Evolutionary conservation across 1,139 yeast genomes (phyloP).

Genomic region (Blastobotrys serpentis): DNA sequence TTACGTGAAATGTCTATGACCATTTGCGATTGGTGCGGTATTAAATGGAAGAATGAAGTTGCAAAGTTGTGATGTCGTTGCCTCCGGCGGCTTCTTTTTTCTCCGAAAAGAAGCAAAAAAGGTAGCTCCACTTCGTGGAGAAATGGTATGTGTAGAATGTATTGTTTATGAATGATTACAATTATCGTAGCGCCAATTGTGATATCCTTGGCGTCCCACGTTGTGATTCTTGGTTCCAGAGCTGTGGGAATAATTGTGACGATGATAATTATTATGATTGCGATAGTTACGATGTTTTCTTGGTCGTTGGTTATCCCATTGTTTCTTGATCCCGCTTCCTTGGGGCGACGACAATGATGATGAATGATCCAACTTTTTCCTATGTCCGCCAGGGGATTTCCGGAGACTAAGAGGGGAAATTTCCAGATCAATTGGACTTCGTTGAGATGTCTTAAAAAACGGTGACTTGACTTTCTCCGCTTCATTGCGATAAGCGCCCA

Average conservation of each 20-base stretch:
- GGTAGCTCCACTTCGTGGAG: background rate
- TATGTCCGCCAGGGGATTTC: background rate
- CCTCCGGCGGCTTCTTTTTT: too few species aligned
- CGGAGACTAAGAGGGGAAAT: constrained; percentile 8
- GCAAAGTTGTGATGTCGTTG: constrained; percentile 52
- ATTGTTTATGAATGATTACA: too few species aligned
- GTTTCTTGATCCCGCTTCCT: background rate
- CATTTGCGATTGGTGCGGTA: constrained; percentile 74
- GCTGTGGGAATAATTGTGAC: too few species aligned
- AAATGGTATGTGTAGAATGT: too few species aligned
- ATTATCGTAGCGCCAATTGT: too few species aligned
- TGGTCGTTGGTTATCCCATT: too few species aligned
- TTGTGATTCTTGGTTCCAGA: too few species aligned
- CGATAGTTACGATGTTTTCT: too few species aligned
- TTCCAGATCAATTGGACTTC: constrained; percentile 9
- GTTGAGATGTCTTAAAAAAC: background rate
- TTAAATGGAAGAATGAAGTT: constrained; percentile 59
- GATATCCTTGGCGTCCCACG: too few species aligned
- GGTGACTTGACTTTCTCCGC: constrained; percentile 15
- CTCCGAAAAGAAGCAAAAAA: background rate
- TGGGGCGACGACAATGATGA: too few species aligned
- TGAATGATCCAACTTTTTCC: background rate
- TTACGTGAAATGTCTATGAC: constrained; percentile 63
- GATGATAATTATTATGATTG: too few species aligned
- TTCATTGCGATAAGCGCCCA: constrained; percentile 26